A percentile compares a stretch with the other conserved stretches of the same genome.
Conservation (phyloP, 2,329 filamentous ascomycete genomes). For the Beauveria scarabaeidicola region DNA sequence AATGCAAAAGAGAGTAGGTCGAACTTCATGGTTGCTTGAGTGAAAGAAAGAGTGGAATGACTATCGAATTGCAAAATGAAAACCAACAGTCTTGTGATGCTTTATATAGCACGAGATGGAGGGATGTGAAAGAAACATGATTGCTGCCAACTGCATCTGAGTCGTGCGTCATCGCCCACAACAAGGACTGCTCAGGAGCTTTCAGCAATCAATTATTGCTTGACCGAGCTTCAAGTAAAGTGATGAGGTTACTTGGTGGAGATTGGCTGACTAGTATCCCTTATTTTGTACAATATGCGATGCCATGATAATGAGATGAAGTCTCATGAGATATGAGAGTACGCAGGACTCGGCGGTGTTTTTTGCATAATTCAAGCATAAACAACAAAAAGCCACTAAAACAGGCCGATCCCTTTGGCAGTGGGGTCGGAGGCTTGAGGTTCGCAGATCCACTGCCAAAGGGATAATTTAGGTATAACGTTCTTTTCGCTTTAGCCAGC, state of each 20-base stretch:
- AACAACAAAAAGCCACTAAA: no score
- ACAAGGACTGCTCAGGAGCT: background rate
- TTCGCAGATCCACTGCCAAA: no score
- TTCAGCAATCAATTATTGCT: background rate
- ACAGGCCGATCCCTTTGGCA: no score
- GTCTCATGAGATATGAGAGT: no score
- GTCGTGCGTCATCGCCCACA: background rate
- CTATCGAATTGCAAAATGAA: background rate
- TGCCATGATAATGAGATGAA: no score
- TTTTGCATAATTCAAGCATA: no score
- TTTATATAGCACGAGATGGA: background rate
- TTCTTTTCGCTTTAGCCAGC: no score
- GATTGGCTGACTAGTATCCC: background rate
- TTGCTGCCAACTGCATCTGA: background rate
- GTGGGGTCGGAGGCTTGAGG: no score
- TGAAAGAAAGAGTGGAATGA: background rate
- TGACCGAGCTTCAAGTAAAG: background rate
- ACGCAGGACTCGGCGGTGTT: no score
- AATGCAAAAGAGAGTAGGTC: background rate
- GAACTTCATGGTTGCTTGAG: background rate
- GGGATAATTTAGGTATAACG: no score
- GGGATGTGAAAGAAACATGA: background rate
- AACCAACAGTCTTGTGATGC: background rate
- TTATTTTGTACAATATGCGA: no score
- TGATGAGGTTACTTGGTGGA: background rate